These are phyloP conservation scores for Pelargonium fulgidum DNA, from an alignment of 441 rosid genomes.

Conservation along the genomic window DNA sequence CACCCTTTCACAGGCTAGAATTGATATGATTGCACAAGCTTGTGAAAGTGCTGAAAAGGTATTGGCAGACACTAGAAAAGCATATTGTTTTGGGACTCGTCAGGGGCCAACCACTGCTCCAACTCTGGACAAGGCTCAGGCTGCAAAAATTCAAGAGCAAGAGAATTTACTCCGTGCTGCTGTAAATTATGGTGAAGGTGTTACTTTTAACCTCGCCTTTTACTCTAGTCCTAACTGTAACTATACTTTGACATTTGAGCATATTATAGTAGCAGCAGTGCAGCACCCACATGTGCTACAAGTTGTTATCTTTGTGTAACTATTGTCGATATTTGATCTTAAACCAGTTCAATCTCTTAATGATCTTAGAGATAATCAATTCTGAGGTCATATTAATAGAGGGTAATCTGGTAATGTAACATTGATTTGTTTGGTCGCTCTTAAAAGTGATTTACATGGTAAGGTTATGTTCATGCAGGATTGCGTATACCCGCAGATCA, in stretches of 20 bases:
- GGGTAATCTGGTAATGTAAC: not conserved
- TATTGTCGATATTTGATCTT: not conserved
- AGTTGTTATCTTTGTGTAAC: not conserved
- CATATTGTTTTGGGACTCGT: conserved; percentile 68
- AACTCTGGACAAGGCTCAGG: conserved; percentile 80
- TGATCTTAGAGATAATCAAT: not conserved
- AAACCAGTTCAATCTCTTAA: not conserved
- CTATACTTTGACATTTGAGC: not conserved
- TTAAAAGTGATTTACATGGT: conserved; percentile 8
- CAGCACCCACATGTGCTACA: not conserved
- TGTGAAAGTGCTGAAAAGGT: conserved; percentile 90
- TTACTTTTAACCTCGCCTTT: conserved; percentile 9
- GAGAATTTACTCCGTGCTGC: conserved; percentile 74
- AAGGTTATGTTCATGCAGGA: conserved; percentile 40
- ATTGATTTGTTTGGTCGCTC: not conserved
- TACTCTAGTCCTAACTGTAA: not conserved
- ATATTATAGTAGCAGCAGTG: not conserved
- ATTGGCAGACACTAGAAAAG: conserved; percentile 78
- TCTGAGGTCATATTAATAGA: not conserved
- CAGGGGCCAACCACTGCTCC: conserved; percentile 84
- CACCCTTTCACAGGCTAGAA: conserved; percentile 52
- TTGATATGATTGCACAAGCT: conserved; percentile 82
- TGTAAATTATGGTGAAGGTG: conserved; percentile 81
- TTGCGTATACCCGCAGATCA: conserved; percentile 66
- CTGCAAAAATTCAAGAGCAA: conserved; percentile 81